Conservation (phyloP, 805 yeast species). For the Candida silvicultrix region DNA sequence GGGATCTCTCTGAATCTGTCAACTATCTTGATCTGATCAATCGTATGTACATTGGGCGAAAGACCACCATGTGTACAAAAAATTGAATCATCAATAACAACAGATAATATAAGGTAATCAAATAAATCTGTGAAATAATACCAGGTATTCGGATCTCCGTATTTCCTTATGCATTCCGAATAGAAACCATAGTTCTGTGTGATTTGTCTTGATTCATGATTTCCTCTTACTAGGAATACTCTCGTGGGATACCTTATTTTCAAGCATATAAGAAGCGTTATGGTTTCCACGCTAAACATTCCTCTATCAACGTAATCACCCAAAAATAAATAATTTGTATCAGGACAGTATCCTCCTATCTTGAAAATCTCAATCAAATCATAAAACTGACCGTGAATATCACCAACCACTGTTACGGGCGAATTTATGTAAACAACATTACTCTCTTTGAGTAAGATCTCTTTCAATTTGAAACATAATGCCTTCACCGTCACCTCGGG, state of each 20-base stretch:
- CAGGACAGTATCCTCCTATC: slow-evolving; percentile 91
- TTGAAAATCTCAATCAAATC: slow-evolving; percentile 88
- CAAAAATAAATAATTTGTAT: slow-evolving; percentile 84
- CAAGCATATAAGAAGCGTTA: slow-evolving; percentile 71
- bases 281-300: slow-evolving; percentile 88
- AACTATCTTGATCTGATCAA: slow-evolving; percentile 85
- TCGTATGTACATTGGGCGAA: slow-evolving; percentile 89
- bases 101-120: slow-evolving; percentile 84
- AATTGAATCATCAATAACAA: slow-evolving; percentile 81
- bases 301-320: slow-evolving; percentile 98
- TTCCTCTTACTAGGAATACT: slow-evolving; percentile 81
- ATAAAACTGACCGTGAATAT: slow-evolving; percentile 95
- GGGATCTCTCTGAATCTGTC: slow-evolving; percentile 95
- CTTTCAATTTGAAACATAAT: slow-evolving; percentile 76
- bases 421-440: slow-evolving; percentile 79
- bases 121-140: slow-evolving; percentile 83
- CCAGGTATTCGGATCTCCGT: slow-evolving; percentile 82
- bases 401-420: slow-evolving; percentile 96
- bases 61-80: slow-evolving; percentile 97
- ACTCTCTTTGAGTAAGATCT: slow-evolving; percentile 70
- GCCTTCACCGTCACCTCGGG: slow-evolving; percentile 69
- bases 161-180: slow-evolving; percentile 87
- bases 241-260: slow-evolving; percentile 86
- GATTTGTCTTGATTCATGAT: slow-evolving; percentile 94
- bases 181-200: slow-evolving; percentile 97